phyloP scores from a whole-genome alignment of 805 yeast genomes.

The Candida wancherniae region DNA sequence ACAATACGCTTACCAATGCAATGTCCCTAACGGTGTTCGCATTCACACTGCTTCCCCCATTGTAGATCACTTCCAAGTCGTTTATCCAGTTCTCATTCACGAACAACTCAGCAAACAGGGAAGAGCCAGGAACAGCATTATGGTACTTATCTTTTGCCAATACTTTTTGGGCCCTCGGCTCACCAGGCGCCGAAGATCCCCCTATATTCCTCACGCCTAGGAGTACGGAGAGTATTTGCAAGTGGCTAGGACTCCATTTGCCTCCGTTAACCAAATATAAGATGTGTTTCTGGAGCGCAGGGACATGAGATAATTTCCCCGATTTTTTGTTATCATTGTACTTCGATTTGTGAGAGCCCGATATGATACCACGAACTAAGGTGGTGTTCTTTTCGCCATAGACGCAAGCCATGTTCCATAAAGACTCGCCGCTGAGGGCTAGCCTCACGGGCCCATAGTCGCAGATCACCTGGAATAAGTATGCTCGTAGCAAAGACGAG shows the following conservation, averaged over 20 bases:
- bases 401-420: slow-evolving; percentile 61
- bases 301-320: slow-evolving; percentile 43
- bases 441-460: slow-evolving; percentile 51
- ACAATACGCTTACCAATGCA: slow-evolving; percentile 48
- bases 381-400: slow-evolving; percentile 44
- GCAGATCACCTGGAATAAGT: slow-evolving; percentile 49
- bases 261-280: slow-evolving; percentile 43
- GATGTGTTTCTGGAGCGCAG: slow-evolving; percentile 49
- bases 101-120: slow-evolving; percentile 50
- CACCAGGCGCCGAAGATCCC: slow-evolving; percentile 12
- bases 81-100: slow-evolving; percentile 56
- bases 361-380: slow-evolving; percentile 48
- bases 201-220: slow-evolving; percentile 33
- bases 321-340: slow-evolving; percentile 46
- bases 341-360: slow-evolving; percentile 48
- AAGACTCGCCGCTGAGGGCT: slow-evolving; percentile 52
- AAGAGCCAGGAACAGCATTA: slow-evolving; percentile 15
- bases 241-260: slow-evolving; percentile 43
- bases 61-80: slow-evolving; percentile 51
- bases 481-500: slow-evolving; percentile 42
- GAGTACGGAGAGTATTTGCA: slow-evolving; percentile 41
- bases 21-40: slow-evolving; percentile 43
- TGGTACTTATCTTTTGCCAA: slow-evolving; percentile 19
- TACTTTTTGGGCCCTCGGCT: too few relatives aligned
- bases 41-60: slow-evolving; percentile 51